These are phyloP conservation scores for Sporothrix sp. DNA, from an alignment of 2,329 filamentous ascomycete genomes.

Conservation along the genomic window DNA sequence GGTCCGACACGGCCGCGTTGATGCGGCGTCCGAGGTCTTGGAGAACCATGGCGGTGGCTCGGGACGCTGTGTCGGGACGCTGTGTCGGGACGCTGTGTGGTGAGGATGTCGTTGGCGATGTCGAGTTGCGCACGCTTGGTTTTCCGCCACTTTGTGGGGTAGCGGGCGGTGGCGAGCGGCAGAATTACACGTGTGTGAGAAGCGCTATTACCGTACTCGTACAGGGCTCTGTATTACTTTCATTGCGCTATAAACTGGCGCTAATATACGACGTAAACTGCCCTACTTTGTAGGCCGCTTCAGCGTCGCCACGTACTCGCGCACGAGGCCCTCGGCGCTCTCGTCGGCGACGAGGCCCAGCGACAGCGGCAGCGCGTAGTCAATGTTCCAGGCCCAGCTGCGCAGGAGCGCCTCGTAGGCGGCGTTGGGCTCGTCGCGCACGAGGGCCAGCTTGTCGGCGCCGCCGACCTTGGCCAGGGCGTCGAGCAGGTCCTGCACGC, in stretches of 20 bases:
- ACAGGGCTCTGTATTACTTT: background rate
- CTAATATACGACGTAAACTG: too few species aligned
- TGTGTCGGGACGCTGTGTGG: background rate
- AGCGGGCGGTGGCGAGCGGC: constrained; percentile 12
- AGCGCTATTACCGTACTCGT: background rate
- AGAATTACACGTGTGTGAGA: constrained; percentile 7
- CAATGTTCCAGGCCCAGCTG: constrained; percentile 50
- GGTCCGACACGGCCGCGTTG: constrained; percentile 87
- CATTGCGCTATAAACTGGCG: background rate
- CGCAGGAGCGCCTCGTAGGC: constrained; percentile 47
- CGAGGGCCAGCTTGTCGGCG: constrained; percentile 39
- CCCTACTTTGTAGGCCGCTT: constrained; percentile 18
- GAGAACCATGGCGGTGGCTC: constrained; percentile 65
- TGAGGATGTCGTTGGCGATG: background rate
- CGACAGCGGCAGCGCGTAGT: constrained; percentile 39
- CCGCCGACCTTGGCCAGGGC: constrained; percentile 47
- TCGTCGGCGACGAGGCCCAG: constrained; percentile 43
- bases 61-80: too few species aligned
- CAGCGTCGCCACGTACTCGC: constrained; percentile 41
- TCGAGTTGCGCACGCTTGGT: background rate
- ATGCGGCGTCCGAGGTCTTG: constrained; percentile 98
- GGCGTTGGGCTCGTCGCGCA: constrained; percentile 45
- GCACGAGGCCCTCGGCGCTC: constrained; percentile 44
- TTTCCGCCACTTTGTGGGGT: constrained; percentile 14
- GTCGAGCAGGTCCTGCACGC: constrained; percentile 51